phyloP scores from a whole-genome alignment of 495 filamentous ascomycete genomes.

The Aspergillus haitiensis region DNA sequence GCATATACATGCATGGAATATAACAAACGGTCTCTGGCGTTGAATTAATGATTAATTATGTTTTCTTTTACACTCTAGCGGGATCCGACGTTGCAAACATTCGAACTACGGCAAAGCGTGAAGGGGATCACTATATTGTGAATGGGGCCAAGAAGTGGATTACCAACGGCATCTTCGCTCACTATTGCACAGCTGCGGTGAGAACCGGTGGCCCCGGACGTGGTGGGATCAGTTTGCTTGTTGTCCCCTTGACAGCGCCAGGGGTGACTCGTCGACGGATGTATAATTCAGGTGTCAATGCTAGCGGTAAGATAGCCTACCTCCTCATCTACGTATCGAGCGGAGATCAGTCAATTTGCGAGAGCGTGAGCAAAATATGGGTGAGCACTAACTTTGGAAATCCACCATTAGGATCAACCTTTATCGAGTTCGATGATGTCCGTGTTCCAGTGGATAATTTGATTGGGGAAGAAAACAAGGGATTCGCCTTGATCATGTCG shows the following conservation, averaged over 20 bases:
- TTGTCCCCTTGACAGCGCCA: constrained; percentile 49
- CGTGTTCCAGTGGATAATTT: constrained; percentile 45
- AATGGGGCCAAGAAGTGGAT: constrained; percentile 62
- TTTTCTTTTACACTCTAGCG: constrained; percentile 25
- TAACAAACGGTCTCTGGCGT: no score
- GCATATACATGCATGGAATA: no score
- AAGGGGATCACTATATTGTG: constrained; percentile 52
- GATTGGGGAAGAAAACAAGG: constrained; percentile 48
- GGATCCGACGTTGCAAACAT: constrained; percentile 57
- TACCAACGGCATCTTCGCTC: constrained; percentile 55
- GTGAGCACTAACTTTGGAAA: no score
- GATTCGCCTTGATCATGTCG: constrained; percentile 52
- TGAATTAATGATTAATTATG: background rate
- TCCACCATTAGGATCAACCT: constrained; percentile 39
- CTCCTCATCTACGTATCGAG: no score
- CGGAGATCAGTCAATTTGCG: no score
- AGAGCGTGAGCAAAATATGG: no score
- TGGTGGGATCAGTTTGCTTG: constrained; percentile 50
- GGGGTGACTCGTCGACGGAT: constrained; percentile 69
- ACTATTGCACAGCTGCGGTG: constrained; percentile 55
- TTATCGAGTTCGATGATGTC: constrained; percentile 51
- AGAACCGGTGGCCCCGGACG: constrained; percentile 52
- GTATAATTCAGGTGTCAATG: constrained; percentile 64
- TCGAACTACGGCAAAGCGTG: constrained; percentile 46
- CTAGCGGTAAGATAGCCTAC: constrained; percentile 33